Conservation (phyloP, 495 filamentous ascomycete species). For the Umbilicaria muhlenbergii region DNA sequence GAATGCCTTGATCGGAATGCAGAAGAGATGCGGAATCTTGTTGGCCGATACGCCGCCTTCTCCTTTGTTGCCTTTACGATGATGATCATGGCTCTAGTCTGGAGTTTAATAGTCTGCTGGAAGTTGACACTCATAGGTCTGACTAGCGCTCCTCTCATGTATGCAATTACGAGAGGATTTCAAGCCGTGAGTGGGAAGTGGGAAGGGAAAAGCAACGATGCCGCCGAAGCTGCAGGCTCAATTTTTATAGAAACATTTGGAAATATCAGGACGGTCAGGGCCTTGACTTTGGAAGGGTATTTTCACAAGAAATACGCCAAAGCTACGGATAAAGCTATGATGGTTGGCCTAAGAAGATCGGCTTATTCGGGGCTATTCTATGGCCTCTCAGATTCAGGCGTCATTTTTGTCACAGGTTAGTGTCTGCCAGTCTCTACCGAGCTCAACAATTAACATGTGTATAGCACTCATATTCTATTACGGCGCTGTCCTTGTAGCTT, state of each 20-base stretch:
- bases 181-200: slow-evolving; percentile 46
- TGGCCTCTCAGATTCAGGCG: slow-evolving; percentile 55
- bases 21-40: slow-evolving; percentile 73
- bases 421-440: background rate
- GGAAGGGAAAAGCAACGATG: slow-evolving; percentile 52
- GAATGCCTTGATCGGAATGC: slow-evolving; percentile 67
- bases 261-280: slow-evolving; percentile 68
- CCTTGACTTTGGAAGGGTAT: slow-evolving; percentile 58
- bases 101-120: slow-evolving; percentile 66
- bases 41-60: slow-evolving; percentile 62
- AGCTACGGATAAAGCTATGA: slow-evolving; percentile 31
- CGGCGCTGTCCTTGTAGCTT: slow-evolving; percentile 45
- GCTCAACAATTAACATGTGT: background rate
- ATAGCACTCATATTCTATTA: slow-evolving; percentile 72
- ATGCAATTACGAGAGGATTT: slow-evolving; percentile 46
- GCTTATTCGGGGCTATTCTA: slow-evolving; percentile 55
- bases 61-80: slow-evolving; percentile 49
- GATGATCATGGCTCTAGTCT: slow-evolving; percentile 48
- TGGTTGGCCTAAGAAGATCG: slow-evolving; percentile 40
- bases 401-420: slow-evolving; percentile 52
- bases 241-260: slow-evolving; percentile 66
- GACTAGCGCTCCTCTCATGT: slow-evolving; percentile 49
- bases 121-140: slow-evolving; percentile 68
- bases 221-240: slow-evolving; percentile 32
- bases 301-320: slow-evolving; percentile 52